Evolutionary conservation across 163 green algal genomes (phyloP), one percentile per base, ranked within the genome.

Genomic region (Smithsoniella earleae): DNA sequence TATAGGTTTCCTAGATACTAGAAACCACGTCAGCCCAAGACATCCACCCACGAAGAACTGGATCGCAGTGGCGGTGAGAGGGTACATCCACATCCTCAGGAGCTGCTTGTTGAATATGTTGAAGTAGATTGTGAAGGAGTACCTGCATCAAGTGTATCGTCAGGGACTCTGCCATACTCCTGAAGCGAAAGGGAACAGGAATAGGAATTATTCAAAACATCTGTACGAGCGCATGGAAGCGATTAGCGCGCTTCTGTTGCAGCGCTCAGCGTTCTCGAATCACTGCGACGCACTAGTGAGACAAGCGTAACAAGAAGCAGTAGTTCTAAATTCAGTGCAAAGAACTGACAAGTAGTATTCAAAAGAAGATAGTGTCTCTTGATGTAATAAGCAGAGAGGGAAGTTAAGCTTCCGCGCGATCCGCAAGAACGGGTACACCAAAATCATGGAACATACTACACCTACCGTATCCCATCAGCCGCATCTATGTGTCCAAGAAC

Each of bases 51-150:
- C 25, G 20, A 34, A 4, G 58, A 69, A 83, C 45, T 88, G 88
- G 2, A 92, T 58, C 8, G 81, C 83, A 0, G 92, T 98, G 62
- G 82, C 86, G 1, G 91, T 95, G 44, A 96, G 40, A 3, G 92
- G 92, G 76, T 85, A 89, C 20, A 86, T 84, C 75, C 93, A 96
- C 0, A 76, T 83, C 66, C 93, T 91, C 55, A 94, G 77, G 2
- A 94, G 82, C 76, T 95, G 87, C 83, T 97, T 97, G 84, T 97
- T 97, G 78, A 91, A 96, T 49, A 88, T 94, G 84, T 77, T 27
- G 46, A 91, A 91, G 40, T 87, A 81, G 66, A 91, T 89, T 78
- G 89, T 91, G 74, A 89, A 89, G 0, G 74, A 80, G 52, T 90
- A 90, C 85, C 85, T 69, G 58, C 58, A 49, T n/a, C n/a, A n/a